Evolutionary conservation across 495 filamentous ascomycete species (phyloP), one percentile per base, ranked within the genome.

Genomic region (Aspergillus haitiensis): DNA sequence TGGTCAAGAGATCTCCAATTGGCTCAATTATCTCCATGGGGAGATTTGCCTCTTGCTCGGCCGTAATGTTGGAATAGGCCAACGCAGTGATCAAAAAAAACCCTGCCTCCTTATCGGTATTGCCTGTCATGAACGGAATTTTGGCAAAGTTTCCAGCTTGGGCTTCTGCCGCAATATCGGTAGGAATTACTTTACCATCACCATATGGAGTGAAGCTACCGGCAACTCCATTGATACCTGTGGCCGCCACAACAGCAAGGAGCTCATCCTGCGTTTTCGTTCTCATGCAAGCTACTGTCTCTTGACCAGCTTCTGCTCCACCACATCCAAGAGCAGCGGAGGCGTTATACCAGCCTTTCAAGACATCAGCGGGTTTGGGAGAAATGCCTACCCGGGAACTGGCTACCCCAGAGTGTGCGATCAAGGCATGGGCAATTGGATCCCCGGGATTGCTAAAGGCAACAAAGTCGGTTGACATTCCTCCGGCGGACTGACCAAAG

Each of bases 271-370:
- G 64, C 54, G 70, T 68, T 45, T 70, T 66, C 27, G 32, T 49
- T 11, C 75, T 71, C 75, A 83, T 78, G 64, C 82, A 85, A 6
- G 62, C 58, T 31, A 79, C 62, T 52, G 70, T 68, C 34, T 66
- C 65, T n/a, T 64, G 62, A 0, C 72, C 46, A 56, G 62, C 56
- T 44, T 62, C 27, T 52, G 54, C 56, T 51, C 67, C 59, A 46
- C 75, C 70, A 52, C 75, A 77, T 12, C 74, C 75, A 27, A 80
- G 69, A 7, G 18, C 64, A 0, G 66, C 58, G 10, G 78, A 67
- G 7, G 73, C 64, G 40, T 69, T 75, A 63, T 76, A 76, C 71
- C 72, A 81, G 36, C 54, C 52, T 9, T 36, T 34, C 11, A 7
- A 56, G 18, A 45, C 53, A 21, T 55, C 45, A 34, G 50, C 36